A percentile compares a stretch with the other conserved stretches of the same genome.
These are phyloP conservation scores for Leucocoprinus leucothites DNA, from an alignment of 768 basidiomycete genomes.

Conservation along the genomic window DNA sequence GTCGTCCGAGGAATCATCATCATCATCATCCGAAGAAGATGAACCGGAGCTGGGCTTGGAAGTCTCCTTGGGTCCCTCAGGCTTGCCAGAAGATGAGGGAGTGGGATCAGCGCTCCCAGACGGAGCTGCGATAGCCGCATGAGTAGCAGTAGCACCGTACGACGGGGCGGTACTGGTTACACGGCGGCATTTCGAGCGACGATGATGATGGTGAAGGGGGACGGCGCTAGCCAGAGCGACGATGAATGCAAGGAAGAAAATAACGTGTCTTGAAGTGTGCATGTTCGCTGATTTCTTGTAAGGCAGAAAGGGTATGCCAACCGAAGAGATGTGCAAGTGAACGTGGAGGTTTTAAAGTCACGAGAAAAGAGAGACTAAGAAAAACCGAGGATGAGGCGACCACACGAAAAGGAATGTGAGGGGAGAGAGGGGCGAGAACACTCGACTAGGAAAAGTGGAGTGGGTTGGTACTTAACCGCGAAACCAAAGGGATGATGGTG, in stretches of 20 bases:
- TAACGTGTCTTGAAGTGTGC: conserved; percentile 19
- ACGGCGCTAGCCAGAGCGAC: conserved; percentile 20
- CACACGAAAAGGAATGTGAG: conserved; percentile 16
- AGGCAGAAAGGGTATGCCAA: neutral
- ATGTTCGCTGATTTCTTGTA: conserved; percentile 13
- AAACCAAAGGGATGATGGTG: conserved; percentile 10
- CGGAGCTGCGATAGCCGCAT: neutral
- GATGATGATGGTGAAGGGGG: conserved; percentile 18
- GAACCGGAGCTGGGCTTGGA: neutral
- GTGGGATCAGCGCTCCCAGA: neutral
- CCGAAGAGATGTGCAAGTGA: neutral
- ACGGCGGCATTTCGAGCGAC: conserved; percentile 12
- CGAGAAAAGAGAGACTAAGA: conserved; percentile 12
- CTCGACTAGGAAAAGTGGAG: conserved; percentile 8
- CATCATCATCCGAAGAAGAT: neutral
- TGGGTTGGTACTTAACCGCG: conserved; percentile 9
- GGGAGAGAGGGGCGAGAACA: neutral
- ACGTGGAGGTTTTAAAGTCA: conserved; percentile 2
- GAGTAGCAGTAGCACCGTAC: neutral
- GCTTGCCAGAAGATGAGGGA: neutral
- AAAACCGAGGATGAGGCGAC: conserved; percentile 17
- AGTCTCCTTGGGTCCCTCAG: conserved; percentile 1
- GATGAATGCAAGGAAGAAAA: conserved; percentile 22
- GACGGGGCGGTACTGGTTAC: neutral
- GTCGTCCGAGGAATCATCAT: conserved; percentile 17